A percentile compares a stretch with the other conserved stretches of the same genome.
Evolutionary conservation across 176 grass and related monocot species (phyloP).

Genomic region (Stipa capillata): DNA sequence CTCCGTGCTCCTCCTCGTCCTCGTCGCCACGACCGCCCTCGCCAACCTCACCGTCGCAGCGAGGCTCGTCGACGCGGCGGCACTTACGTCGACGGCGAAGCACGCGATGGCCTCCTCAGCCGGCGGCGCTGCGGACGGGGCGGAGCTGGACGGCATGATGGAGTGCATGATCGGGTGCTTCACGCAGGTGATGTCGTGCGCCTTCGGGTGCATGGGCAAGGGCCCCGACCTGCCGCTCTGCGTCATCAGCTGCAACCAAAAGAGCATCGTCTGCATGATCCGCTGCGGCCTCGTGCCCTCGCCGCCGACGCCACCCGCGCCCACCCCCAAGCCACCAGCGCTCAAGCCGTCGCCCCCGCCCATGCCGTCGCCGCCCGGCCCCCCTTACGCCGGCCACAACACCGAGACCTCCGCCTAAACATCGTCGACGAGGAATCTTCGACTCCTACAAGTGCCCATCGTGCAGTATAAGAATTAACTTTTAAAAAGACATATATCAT

Average conservation of each 20-base stretch:
- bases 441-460: too few species aligned
- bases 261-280: conserved; percentile 37
- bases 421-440: not conserved
- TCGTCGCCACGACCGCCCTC: not conserved
- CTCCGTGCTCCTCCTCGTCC: not conserved
- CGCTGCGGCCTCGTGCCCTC: conserved; percentile 22
- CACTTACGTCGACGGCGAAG: not conserved
- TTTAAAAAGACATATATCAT: not conserved
- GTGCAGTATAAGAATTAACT: not conserved
- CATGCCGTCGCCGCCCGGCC: not conserved
- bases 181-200: conserved; percentile 30
- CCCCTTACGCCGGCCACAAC: not conserved
- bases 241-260: conserved; percentile 37
- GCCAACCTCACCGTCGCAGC: not conserved
- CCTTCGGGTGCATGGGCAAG: conserved; percentile 39
- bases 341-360: too few species aligned
- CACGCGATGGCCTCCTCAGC: not conserved
- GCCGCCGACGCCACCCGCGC: not conserved
- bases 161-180: conserved; percentile 28
- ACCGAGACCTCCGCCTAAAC: not conserved
- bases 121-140: too few species aligned
- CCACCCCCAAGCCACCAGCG: not conserved
- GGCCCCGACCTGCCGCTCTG: conserved; percentile 39
- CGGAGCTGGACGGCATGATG: conserved; percentile 13
- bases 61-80: not conserved